Percentiles rank a stretch among this genome's conserved stretches.
Conservation (phyloP, 176 grass and related monocot species). For the Urochloa ruziziensis region DNA sequence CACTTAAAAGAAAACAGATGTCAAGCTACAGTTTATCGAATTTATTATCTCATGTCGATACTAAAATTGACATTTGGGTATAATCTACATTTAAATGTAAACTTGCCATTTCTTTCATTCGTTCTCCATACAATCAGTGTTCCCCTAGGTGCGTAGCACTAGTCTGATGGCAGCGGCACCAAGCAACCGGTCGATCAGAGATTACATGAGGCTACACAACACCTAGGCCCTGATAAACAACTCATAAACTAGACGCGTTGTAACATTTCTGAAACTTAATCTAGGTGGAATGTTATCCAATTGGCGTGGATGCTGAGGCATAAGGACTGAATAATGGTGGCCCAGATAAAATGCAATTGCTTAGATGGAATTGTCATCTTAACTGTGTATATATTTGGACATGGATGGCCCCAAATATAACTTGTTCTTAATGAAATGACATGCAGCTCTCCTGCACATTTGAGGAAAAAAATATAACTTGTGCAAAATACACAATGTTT, state of each 20-base stretch:
- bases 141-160: not conserved
- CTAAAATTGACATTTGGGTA: not conserved
- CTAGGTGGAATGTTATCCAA: not conserved
- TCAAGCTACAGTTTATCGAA: not conserved
- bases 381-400: not conserved
- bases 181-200: not conserved
- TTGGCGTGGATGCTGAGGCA: not conserved
- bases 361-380: not conserved
- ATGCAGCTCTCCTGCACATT: no score
- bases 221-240: not conserved
- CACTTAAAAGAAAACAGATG: no score
- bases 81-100: not conserved
- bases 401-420: constrained; percentile 8
- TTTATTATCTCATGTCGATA: not conserved
- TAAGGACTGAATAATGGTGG: not conserved
- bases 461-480: no score
- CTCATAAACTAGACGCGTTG: not conserved
- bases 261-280: not conserved
- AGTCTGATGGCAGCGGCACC: not conserved
- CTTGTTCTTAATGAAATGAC: no score
- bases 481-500: not conserved
- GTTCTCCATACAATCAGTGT: not conserved
- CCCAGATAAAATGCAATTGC: not conserved
- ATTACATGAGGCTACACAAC: not conserved
- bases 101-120: not conserved